These are phyloP conservation scores for Gynostemma pentaphyllum DNA, from an alignment of 306 rosid genomes.

Conservation along the genomic window DNA sequence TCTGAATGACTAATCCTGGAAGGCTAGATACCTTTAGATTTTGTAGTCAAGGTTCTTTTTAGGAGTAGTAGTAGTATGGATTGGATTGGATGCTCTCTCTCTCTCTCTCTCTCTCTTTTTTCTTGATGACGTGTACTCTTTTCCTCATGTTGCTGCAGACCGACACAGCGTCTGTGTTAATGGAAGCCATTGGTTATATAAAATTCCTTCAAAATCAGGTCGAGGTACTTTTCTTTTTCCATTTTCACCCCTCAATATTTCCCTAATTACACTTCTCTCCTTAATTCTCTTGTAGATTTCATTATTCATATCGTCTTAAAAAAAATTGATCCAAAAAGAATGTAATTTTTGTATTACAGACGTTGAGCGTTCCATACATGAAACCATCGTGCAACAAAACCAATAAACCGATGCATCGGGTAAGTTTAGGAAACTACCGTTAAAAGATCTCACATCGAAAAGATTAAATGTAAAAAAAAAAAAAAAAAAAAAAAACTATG, in stretches of 20 bases:
- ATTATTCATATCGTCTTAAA: background rate
- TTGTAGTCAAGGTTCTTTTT: background rate
- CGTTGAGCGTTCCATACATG: slow-evolving; percentile 88
- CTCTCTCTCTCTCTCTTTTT: too few relatives aligned
- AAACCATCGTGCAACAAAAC: slow-evolving; percentile 40
- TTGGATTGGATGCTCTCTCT: background rate
- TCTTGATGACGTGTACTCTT: background rate
- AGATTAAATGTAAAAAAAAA: too few relatives aligned
- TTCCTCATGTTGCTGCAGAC: slow-evolving; percentile 18
- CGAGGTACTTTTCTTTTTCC: slow-evolving; percentile 42
- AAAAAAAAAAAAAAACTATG: too few relatives aligned
- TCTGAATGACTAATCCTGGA: background rate
- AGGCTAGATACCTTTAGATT: background rate
- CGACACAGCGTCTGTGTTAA: slow-evolving; percentile 36
- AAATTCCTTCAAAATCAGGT: slow-evolving; percentile 80
- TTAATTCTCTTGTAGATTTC: background rate
- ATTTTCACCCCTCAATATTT: background rate
- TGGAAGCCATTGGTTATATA: slow-evolving; percentile 61
- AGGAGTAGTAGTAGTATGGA: too few relatives aligned
- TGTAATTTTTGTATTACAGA: slow-evolving; percentile 27
- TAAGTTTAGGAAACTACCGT: too few relatives aligned
- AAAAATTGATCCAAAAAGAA: background rate
- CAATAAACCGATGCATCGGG: slow-evolving; percentile 42
- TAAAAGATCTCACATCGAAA: too few relatives aligned
- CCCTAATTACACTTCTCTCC: background rate